Conservation (phyloP, 2,329 filamentous ascomycete species). For the Sarocladiaceae sp. region DNA sequence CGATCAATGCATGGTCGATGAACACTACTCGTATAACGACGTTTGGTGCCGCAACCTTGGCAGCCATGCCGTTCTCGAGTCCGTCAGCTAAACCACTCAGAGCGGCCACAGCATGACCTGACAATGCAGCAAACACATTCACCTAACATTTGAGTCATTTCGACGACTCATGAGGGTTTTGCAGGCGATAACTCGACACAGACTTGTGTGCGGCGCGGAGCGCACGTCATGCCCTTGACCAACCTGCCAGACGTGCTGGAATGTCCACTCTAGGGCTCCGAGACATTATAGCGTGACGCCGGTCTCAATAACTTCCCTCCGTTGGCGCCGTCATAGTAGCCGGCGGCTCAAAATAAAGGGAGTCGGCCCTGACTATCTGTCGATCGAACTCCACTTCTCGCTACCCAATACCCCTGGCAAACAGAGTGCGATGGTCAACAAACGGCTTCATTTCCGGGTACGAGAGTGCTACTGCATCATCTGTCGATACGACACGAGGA, state of each 20-base stretch:
- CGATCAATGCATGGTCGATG: too few relatives aligned
- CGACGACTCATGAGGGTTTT: too few relatives aligned
- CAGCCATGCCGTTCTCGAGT: too few relatives aligned
- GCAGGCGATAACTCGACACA: too few relatives aligned
- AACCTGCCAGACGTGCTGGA: neutral
- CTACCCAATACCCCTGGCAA: too few relatives aligned
- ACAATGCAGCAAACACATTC: too few relatives aligned
- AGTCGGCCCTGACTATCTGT: conserved; percentile 5
- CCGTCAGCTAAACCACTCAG: too few relatives aligned
- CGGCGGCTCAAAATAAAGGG: neutral
- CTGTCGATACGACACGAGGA: neutral
- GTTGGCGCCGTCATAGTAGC: neutral
- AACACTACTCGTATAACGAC: too few relatives aligned
- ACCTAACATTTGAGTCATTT: too few relatives aligned
- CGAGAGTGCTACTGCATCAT: neutral
- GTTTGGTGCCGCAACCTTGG: too few relatives aligned
- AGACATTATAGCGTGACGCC: neutral
- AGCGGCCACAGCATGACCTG: too few relatives aligned
- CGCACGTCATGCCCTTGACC: neutral
- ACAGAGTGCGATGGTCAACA: too few relatives aligned
- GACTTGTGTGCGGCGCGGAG: neutral
- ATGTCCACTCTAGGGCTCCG: neutral
- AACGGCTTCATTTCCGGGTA: neutral
- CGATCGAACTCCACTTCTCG: neutral
- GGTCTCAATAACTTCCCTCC: neutral